Percentiles rank a stretch among this genome's conserved stretches.
These are phyloP conservation scores for Trichosporon coremiiforme DNA, from an alignment of 1,284 basidiomycete species.

Conservation along the genomic window DNA sequence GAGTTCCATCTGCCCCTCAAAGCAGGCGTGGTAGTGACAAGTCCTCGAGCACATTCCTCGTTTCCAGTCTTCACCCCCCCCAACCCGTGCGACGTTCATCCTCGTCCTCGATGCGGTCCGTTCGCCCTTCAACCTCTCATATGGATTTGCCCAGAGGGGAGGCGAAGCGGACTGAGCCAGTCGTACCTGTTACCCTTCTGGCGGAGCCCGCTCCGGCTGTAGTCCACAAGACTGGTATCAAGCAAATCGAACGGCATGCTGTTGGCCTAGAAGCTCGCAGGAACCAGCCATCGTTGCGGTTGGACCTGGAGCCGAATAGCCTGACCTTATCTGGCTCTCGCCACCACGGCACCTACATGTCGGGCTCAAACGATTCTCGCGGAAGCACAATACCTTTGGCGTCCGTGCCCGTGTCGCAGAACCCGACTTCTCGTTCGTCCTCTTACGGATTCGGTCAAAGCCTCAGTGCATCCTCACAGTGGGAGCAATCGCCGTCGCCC, in stretches of 20 bases:
- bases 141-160: conserved; percentile 36
- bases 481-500: conserved; percentile 53
- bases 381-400: neutral
- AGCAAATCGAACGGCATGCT: conserved; percentile 15
- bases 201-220: neutral
- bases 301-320: conserved; percentile 51
- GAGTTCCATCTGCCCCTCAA: conserved; percentile 46
- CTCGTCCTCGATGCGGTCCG: conserved; percentile 30
- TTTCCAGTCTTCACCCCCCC: conserved; percentile 35
- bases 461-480: conserved; percentile 36
- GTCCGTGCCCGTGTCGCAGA: neutral
- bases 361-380: conserved; percentile 4
- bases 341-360: conserved; percentile 7
- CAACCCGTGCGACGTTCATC: conserved; percentile 38
- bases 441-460: conserved; percentile 41
- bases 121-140: conserved; percentile 42
- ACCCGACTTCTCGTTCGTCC: conserved; percentile 35
- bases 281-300: conserved; percentile 49
- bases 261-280: conserved; percentile 46
- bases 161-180: neutral
- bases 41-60: conserved; percentile 11
- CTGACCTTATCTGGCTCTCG: conserved; percentile 24
- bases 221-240: neutral
- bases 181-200: neutral
- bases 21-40: conserved; percentile 43